These are phyloP conservation scores for Jimgerdemannia flammicorona DNA, from an alignment of 192 early-diverging fungal species.

Conservation along the genomic window DNA sequence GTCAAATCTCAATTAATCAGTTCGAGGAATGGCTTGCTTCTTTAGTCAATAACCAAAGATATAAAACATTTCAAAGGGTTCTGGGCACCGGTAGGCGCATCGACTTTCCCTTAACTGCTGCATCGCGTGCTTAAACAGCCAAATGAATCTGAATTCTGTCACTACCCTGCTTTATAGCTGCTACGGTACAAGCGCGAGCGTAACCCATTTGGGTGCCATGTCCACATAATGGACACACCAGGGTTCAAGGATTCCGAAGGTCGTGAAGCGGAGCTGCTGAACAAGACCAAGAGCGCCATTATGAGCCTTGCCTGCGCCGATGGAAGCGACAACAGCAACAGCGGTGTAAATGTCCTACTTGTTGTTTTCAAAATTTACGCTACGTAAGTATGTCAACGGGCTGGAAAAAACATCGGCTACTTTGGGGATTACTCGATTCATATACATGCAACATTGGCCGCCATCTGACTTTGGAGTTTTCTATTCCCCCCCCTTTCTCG, in stretches of 20 bases:
- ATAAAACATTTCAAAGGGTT: background rate
- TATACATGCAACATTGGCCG: background rate
- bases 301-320: background rate
- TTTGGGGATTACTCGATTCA: background rate
- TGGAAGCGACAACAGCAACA: background rate
- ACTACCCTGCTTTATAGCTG: background rate
- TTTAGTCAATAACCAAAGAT: background rate
- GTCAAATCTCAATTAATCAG: too few relatives aligned
- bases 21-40: background rate
- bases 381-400: background rate
- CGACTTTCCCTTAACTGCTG: background rate
- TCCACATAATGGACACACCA: slow-evolving; percentile 21
- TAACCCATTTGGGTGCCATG: slow-evolving; percentile 10
- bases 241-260: slow-evolving; percentile 21
- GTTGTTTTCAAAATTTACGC: slow-evolving; percentile 18
- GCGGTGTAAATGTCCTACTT: slow-evolving; percentile 12
- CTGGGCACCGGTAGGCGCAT: background rate
- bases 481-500: background rate
- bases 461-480: background rate
- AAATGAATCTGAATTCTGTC: background rate
- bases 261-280: slow-evolving; percentile 11
- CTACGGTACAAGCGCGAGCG: slow-evolving; percentile 9
- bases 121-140: background rate
- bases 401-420: background rate
- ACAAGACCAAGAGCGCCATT: slow-evolving; percentile 2